Conservation (phyloP, 345 rosid species). For the Salix caprea region DNA sequence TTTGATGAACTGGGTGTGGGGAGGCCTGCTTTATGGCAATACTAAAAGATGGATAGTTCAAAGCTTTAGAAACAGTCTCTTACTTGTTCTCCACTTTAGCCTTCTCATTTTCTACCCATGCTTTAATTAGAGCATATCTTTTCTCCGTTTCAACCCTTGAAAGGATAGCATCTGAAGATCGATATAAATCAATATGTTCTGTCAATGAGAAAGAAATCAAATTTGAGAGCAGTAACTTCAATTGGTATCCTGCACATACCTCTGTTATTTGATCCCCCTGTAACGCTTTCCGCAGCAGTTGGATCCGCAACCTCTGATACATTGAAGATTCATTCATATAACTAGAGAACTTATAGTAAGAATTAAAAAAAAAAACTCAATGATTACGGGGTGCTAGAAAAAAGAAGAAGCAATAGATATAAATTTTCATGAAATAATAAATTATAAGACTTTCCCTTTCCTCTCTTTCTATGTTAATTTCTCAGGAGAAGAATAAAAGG, state of each 20-base stretch:
- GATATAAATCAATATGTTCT: not conserved
- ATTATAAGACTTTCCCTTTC: not conserved
- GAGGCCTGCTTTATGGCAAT: not conserved
- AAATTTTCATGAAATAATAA: not conserved
- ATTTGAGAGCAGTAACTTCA: not conserved
- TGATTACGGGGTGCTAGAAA: not conserved
- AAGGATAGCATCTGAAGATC: conserved; percentile 39
- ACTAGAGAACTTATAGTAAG: not conserved
- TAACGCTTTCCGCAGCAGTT: conserved; percentile 2
- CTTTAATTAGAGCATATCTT: conserved; percentile 54
- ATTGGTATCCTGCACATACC: conserved; percentile 8
- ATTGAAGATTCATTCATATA: conserved; percentile 5
- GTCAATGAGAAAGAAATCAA: not conserved
- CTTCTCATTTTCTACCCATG: conserved; percentile 87
- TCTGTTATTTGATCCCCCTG: conserved; percentile 23
- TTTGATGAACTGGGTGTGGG: not conserved
- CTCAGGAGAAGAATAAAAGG: not conserved
- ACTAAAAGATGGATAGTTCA: not conserved
- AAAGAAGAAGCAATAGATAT: not conserved
- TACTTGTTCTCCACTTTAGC: conserved; percentile 80
- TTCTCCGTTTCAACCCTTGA: conserved; percentile 55
- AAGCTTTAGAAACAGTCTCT: conserved; percentile 3
- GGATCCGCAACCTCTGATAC: conserved; percentile 20
- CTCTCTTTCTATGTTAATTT: no score
- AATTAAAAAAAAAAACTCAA: not conserved